Evolutionary conservation across 805 yeast species (phyloP), one percentile per base, ranked within the genome.

Genomic region (Candida vaughaniae): DNA sequence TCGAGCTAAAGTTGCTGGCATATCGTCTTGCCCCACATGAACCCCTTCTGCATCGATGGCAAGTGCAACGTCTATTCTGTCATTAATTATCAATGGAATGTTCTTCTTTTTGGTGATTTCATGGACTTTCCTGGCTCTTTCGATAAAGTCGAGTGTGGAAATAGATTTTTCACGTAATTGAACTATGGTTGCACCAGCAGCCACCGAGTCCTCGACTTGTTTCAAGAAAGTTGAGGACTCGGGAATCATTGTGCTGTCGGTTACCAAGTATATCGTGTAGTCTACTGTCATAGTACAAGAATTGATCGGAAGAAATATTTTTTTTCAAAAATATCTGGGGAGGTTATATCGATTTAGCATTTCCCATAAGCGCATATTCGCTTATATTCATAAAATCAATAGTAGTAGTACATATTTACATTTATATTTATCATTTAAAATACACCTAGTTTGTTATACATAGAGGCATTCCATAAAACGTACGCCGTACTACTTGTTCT

Each of bases 21-120:
- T 85, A 54, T 89, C 97, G 36, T 82, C 89, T 57, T 89, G 96
- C 0, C 97, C 97, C 15, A 89, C 86, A 63, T 89, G 97, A 6
- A 90, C 82, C 23, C 95, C 95, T 45, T 87, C 96, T 2, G 95
- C 95, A 48, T 76, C 93, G 38, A 87, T 71, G 0, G 96, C 96
- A 29, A 90, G 62, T 0, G 96, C 96, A 9, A 90, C 87, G 53
- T 89, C 97, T 2, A 87, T 73, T 35, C 96, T 65, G 52, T 89
- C 96, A 48, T 89, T 87, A 52, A 89, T 88, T 22, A 89, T 76
- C 46, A 89, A 65, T 0, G 96, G 96, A 6, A 90, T 78, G 0
- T 74, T 71, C 27, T 69, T 74, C 18, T 62, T 54, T 25, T 66
- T 62, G 23, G 96, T 86, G 31, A 89, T 46, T 34, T 66, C 63